phyloP scores from a whole-genome alignment of 345 rosid species.

The Populus euphratica region DNA sequence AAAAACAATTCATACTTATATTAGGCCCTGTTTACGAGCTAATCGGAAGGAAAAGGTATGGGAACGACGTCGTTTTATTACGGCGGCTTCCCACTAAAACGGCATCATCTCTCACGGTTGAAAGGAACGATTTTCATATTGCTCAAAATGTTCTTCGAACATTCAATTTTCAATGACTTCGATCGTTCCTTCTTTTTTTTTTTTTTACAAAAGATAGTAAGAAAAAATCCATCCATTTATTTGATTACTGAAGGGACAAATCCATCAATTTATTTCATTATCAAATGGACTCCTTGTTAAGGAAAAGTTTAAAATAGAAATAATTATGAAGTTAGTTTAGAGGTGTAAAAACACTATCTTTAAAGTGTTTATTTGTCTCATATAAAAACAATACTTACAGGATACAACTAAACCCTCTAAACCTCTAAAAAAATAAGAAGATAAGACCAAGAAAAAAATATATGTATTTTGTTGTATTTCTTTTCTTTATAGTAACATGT shows the following conservation, averaged over 20 bases:
- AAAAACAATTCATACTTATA: too few species aligned
- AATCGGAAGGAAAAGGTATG: not conserved
- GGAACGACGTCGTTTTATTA: not conserved
- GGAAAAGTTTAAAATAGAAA: too few species aligned
- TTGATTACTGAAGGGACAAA: not conserved
- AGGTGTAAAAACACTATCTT: accelerated
- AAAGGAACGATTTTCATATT: not conserved
- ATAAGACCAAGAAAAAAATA: too few species aligned
- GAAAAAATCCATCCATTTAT: not conserved
- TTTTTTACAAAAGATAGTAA: not conserved
- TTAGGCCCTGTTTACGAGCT: not conserved
- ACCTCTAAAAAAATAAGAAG: too few species aligned
- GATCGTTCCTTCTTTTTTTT: not conserved
- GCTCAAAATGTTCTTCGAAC: not conserved
- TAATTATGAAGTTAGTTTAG: too few species aligned
- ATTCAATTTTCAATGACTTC: not conserved
- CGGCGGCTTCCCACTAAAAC: too few species aligned
- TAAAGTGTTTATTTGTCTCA: too few species aligned
- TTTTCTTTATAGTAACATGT: too few species aligned
- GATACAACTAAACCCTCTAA: too few species aligned
- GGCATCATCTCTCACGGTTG: too few species aligned
- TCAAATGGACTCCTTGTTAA: not conserved
- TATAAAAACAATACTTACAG: accelerated
- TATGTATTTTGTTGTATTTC: too few species aligned
- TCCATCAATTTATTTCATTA: too few species aligned